Evolutionary conservation across 495 filamentous ascomycete species (phyloP).

Genomic region (Podospora didyma): DNA sequence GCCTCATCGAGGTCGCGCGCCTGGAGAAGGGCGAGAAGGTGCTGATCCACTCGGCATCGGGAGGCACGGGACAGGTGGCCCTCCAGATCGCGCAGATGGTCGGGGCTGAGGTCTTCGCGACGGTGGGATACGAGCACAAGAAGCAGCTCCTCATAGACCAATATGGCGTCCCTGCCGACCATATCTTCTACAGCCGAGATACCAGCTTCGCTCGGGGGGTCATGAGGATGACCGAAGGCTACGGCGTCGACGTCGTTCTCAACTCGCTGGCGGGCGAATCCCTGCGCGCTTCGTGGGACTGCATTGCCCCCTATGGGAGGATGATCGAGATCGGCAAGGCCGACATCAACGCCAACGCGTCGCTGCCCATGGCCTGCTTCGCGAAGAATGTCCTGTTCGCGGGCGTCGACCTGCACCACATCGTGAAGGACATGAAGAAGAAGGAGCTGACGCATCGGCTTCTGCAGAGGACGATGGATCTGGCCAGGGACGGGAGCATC

Average conservation of each 20-base stretch:
- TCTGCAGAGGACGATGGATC: too few relatives aligned
- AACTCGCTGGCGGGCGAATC: constrained; percentile 51
- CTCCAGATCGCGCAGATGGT: constrained; percentile 45
- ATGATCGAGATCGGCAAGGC: constrained; percentile 49
- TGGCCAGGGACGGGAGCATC: too few relatives aligned
- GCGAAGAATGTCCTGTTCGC: constrained; percentile 41
- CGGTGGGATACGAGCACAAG: constrained; percentile 40
- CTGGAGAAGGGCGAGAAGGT: constrained; percentile 42
- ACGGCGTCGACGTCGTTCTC: constrained; percentile 50
- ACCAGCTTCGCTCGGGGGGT: constrained; percentile 37
- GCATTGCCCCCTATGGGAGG: constrained; percentile 43
- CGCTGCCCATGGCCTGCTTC: constrained; percentile 42
- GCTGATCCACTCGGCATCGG: constrained; percentile 50
- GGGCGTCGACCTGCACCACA: constrained; percentile 50
- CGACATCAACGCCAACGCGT: constrained; percentile 20
- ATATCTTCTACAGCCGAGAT: constrained; percentile 45
- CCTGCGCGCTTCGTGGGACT: constrained; percentile 43
- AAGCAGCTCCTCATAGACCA: constrained; percentile 34
- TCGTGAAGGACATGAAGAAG: constrained; percentile 37
- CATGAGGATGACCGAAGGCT: constrained; percentile 35
- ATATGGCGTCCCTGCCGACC: constrained; percentile 42
- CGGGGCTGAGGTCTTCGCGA: constrained; percentile 47
- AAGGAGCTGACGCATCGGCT: too few relatives aligned
- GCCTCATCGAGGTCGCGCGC: constrained; percentile 23
- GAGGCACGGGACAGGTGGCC: constrained; percentile 46